Evolutionary conservation across 106 monocot genomes (phyloP), one percentile per base, ranked within the genome.

Genomic region (Chionographis japonica): DNA sequence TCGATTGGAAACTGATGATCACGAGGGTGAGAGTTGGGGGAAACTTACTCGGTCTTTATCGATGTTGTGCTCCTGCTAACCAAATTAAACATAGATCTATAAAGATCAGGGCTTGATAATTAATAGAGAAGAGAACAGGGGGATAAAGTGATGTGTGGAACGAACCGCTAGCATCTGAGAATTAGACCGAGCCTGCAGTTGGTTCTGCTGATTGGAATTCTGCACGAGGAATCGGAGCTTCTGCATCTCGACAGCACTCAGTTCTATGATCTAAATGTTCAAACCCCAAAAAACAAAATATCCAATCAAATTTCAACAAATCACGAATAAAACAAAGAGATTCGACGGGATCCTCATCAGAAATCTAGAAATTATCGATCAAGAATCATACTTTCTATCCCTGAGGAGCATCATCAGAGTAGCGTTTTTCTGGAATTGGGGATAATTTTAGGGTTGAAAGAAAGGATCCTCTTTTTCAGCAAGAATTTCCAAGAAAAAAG

Each of bases 91-190:
- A 55, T 2, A 52, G 7, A 67, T 3, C 27, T n/a, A n/a, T n/a
- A n/a, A n/a, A n/a, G n/a, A n/a, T 11, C 37, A 38, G 41, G 4
- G 2, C 37, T 40, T 58, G 37, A 37, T 36, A 78, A 37, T 17
- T 13, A 46, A 65, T 11, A 67, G 17, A 12, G 50, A 66, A 57
- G 36, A 19, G 40, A 67, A 10, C 10, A 56, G 2, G n/a, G 63
- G 8, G n/a, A 61, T 41, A 15, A n/a, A 14, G 27, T 2, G 17
- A 36, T n/a, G n/a, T n/a, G n/a, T n/a, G 10, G 17, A 66, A 85
- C 72, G 17, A 46, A 93, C 92, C 71, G 74, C 78, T 19, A 81
- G 68, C 63, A n/a, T n/a, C n/a, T n/a, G n/a, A n/a, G n/a, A n/a
- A n/a, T n/a, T n/a, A n/a, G n/a, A n/a, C n/a, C n/a, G n/a, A n/a